Evolutionary conservation across 2,329 filamentous ascomycete species (phyloP).

Genomic region (Chaetothyriales sp.): DNA sequence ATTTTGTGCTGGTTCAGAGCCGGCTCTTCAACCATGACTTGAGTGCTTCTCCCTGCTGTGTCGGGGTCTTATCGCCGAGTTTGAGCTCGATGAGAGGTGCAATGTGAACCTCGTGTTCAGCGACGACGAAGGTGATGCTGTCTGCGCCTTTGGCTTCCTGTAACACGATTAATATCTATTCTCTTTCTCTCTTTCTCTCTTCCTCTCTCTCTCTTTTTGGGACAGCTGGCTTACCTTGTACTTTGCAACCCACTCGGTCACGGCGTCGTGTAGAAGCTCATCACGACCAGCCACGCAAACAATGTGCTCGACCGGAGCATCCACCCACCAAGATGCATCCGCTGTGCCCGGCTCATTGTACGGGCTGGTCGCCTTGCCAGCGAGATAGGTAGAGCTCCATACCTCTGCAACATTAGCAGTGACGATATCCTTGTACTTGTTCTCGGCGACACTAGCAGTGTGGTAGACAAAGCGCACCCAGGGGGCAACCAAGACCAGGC

Average conservation of each 20-base stretch:
- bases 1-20: not conserved
- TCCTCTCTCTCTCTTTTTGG: no score
- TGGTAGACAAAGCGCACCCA: slow-evolving; percentile 39
- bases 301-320: slow-evolving; percentile 12
- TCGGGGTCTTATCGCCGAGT: slow-evolving; percentile 23
- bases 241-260: slow-evolving; percentile 11
- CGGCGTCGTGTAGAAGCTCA: slow-evolving; percentile 12
- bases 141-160: slow-evolving; percentile 18
- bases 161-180: not conserved
- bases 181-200: no score
- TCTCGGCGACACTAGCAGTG: slow-evolving; percentile 6
- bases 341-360: slow-evolving; percentile 10
- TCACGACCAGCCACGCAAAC: slow-evolving; percentile 10
- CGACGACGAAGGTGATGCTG: slow-evolving; percentile 23
- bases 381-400: slow-evolving; percentile 10
- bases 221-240: slow-evolving; percentile 14
- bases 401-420: slow-evolving; percentile 1
- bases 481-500: slow-evolving; percentile 40
- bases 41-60: slow-evolving; percentile 26
- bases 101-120: slow-evolving; percentile 26
- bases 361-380: slow-evolving; percentile 4
- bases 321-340: slow-evolving; percentile 14
- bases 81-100: slow-evolving; percentile 28
- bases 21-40: slow-evolving; percentile 20
- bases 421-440: slow-evolving; percentile 12